Percentiles rank a stretch among this genome's conserved stretches.
Evolutionary conservation across 441 rosid species (phyloP).

Genomic region (Adansonia gregorii): DNA sequence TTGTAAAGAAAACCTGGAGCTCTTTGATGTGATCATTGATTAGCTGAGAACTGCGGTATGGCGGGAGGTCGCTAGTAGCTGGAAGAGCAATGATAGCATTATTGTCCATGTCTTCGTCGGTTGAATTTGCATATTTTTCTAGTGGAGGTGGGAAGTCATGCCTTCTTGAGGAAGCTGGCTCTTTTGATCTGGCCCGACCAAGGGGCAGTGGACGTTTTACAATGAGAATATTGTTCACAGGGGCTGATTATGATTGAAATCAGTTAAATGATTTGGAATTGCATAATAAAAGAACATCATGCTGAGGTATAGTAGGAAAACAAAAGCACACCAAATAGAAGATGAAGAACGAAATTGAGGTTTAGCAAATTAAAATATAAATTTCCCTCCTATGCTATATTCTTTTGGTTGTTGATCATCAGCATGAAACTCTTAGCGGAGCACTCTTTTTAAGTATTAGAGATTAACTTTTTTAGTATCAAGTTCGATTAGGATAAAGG

Average conservation of each 20-base stretch:
- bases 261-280: not conserved
- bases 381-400: not conserved
- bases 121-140: constrained; percentile 49
- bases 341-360: not conserved
- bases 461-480: not conserved
- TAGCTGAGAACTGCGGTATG: constrained; percentile 45
- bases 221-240: constrained; percentile 69
- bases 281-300: not conserved
- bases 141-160: constrained; percentile 68
- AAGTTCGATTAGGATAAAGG: not conserved
- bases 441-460: not conserved
- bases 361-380: not conserved
- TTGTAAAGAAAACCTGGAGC: constrained; percentile 56
- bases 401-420: not conserved
- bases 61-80: constrained; percentile 29
- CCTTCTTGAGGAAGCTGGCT: constrained; percentile 53
- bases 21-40: constrained; percentile 62
- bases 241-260: constrained; percentile 45
- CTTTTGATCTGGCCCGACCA: constrained; percentile 33
- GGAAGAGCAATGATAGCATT: constrained; percentile 45
- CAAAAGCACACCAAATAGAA: not conserved
- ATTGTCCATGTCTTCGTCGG: constrained; percentile 44
- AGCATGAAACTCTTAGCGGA: not conserved
- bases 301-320: not conserved
- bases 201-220: constrained; percentile 42